These are phyloP conservation scores for Macroventuria anomochaeta DNA, from an alignment of 2,329 filamentous ascomycete genomes.

Conservation along the genomic window DNA sequence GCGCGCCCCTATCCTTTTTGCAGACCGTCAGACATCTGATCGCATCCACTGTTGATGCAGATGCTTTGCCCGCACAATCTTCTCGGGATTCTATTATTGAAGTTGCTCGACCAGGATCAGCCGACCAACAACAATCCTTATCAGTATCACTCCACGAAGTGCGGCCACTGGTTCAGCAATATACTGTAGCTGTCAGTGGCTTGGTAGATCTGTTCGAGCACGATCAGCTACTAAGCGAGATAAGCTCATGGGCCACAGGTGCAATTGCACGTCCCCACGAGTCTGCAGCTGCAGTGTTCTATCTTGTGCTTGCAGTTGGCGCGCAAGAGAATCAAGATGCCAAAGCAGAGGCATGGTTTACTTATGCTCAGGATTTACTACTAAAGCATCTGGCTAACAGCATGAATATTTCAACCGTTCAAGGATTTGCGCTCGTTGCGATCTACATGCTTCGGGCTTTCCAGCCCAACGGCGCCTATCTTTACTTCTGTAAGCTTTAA, in stretches of 20 bases:
- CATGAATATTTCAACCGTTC: conserved; percentile 59
- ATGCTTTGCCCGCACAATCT: conserved; percentile 29
- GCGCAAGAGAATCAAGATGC: conserved; percentile 53
- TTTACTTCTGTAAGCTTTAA: conserved; percentile 53
- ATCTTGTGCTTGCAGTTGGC: conserved; percentile 59
- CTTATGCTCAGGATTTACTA: conserved; percentile 53
- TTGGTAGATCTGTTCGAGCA: conserved; percentile 57
- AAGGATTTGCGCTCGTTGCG: conserved; percentile 59
- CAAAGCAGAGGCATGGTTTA: conserved; percentile 57
- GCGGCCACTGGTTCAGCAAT: conserved; percentile 44
- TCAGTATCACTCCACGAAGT: conserved; percentile 45
- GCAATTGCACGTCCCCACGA: conserved; percentile 42
- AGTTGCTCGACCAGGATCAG: conserved; percentile 36
- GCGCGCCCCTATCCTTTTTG: conserved; percentile 60
- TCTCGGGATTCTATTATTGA: conserved; percentile 42
- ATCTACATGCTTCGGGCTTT: conserved; percentile 61
- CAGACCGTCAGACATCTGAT: conserved; percentile 61
- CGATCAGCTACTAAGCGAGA: conserved; percentile 40
- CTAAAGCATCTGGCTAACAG: conserved; percentile 57
- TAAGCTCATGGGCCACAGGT: conserved; percentile 36
- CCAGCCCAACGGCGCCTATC: conserved; percentile 60
- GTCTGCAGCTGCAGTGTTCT: conserved; percentile 57
- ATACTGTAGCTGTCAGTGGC: conserved; percentile 56
- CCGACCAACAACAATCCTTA: conserved; percentile 22
- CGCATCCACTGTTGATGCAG: conserved; percentile 44